Conservation (phyloP, 352 stramenopile species). For the Pythium phragmitis region DNA sequence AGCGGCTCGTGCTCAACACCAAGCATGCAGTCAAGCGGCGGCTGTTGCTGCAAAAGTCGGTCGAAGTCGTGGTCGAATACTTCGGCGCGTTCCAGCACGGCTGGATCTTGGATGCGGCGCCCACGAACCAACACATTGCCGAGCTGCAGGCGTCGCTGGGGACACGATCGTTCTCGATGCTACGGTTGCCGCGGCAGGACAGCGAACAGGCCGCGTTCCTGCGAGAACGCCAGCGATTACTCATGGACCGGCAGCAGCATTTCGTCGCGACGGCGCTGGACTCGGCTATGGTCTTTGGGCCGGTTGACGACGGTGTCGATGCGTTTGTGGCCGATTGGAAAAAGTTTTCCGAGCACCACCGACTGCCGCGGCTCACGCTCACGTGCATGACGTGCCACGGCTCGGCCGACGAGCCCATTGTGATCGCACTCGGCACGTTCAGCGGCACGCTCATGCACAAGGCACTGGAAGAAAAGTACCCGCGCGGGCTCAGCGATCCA, state of each 20-base stretch:
- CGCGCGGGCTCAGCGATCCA: constrained; percentile 8
- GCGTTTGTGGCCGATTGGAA: constrained; percentile 27
- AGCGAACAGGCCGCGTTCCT: constrained; percentile 7
- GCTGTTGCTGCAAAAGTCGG: constrained; percentile 10
- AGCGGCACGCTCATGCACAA: constrained; percentile 22
- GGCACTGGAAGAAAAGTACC: constrained; percentile 23
- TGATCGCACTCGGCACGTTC: constrained; percentile 8
- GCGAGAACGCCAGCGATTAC: constrained; percentile 8
- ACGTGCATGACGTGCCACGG: background rate
- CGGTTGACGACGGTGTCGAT: constrained; percentile 4
- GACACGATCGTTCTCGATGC: constrained; percentile 1
- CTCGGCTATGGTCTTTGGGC: constrained; percentile 18
- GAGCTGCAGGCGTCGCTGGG: background rate
- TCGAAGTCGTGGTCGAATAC: constrained; percentile 26
- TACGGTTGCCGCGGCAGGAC: background rate
- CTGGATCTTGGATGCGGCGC: constrained; percentile 12
- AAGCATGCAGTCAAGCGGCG: background rate
- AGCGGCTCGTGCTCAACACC: constrained; percentile 1
- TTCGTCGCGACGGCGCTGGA: constrained; percentile 21
- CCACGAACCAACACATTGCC: background rate
- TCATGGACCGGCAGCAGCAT: constrained; percentile 10
- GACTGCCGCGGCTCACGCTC: constrained; percentile 16
- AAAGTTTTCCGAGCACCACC: constrained; percentile 24
- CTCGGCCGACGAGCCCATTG: constrained; percentile 4
- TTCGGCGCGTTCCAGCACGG: constrained; percentile 27